These are phyloP conservation scores for Trametes cubensis DNA, from an alignment of 768 basidiomycete species.

Conservation along the genomic window DNA sequence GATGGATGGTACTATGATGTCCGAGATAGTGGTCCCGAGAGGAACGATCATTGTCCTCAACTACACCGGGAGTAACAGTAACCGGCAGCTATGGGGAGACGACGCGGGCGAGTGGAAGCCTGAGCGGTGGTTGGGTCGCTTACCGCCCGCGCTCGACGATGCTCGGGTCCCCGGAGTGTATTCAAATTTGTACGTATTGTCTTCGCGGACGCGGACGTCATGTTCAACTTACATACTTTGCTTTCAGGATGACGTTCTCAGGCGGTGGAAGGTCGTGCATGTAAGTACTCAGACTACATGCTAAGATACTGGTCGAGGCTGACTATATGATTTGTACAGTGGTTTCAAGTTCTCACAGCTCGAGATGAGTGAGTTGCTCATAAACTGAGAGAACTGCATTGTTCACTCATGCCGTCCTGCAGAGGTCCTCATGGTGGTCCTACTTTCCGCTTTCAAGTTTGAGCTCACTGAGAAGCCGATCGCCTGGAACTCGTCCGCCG, in stretches of 20 bases:
- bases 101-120: constrained; percentile 37
- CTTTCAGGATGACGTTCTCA: constrained; percentile 19
- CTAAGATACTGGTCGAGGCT: not conserved
- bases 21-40: constrained; percentile 42
- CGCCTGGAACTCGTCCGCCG: constrained; percentile 12
- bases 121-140: constrained; percentile 20
- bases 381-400: not conserved
- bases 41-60: constrained; percentile 18
- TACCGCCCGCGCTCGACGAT: constrained; percentile 17
- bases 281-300: not conserved
- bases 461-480: constrained; percentile 16
- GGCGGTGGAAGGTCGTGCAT: constrained; percentile 21
- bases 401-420: not conserved
- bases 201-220: not conserved
- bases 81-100: constrained; percentile 41
- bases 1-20: constrained; percentile 40
- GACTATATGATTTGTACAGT: not conserved
- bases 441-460: constrained; percentile 21
- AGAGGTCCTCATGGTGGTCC: constrained; percentile 20
- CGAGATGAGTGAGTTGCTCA: constrained; percentile 22
- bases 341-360: constrained; percentile 28
- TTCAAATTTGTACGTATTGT: constrained; percentile 17
- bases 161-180: constrained; percentile 22
- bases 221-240: too few relatives aligned
- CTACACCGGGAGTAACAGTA: constrained; percentile 11